Evolutionary conservation across 208 protist genomes (phyloP).

Genomic region (Trypanosoma conorhini): DNA sequence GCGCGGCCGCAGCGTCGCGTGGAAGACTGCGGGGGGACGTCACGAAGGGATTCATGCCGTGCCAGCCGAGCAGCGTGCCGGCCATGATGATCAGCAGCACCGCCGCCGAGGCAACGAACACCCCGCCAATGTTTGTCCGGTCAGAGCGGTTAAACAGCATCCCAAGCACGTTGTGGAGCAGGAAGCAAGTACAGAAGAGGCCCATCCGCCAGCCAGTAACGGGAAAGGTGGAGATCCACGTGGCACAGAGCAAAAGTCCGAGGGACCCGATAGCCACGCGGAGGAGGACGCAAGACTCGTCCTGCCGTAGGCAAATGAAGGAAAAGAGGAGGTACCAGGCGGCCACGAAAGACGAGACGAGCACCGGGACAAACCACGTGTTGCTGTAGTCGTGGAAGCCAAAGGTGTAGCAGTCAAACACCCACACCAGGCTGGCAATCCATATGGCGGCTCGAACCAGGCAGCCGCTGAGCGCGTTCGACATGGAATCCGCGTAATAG

Average conservation of each 20-base stretch:
- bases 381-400: constrained; percentile 44
- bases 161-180: constrained; percentile 59
- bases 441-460: constrained; percentile 51
- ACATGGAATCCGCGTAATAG: constrained; percentile 57
- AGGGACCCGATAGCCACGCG: constrained; percentile 41
- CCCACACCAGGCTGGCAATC: constrained; percentile 60
- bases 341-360: constrained; percentile 37
- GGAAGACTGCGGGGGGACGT: constrained; percentile 39
- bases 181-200: constrained; percentile 61
- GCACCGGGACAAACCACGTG: constrained; percentile 40
- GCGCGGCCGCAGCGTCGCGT: constrained; percentile 12
- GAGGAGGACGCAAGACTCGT: constrained; percentile 37
- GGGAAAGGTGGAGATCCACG: constrained; percentile 58
- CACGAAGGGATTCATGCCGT: constrained; percentile 50
- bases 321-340: constrained; percentile 40
- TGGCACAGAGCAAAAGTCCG: constrained; percentile 45
- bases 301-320: constrained; percentile 37
- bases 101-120: constrained; percentile 43
- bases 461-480: constrained; percentile 39
- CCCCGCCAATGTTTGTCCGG: constrained; percentile 46
- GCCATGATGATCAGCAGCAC: constrained; percentile 45
- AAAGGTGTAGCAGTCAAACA: constrained; percentile 57
- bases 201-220: constrained; percentile 50
- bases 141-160: constrained; percentile 44
- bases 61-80: constrained; percentile 66